Conservation (phyloP, 176 grass and related monocot genomes). For the Rhynchospora pubera region DNA sequence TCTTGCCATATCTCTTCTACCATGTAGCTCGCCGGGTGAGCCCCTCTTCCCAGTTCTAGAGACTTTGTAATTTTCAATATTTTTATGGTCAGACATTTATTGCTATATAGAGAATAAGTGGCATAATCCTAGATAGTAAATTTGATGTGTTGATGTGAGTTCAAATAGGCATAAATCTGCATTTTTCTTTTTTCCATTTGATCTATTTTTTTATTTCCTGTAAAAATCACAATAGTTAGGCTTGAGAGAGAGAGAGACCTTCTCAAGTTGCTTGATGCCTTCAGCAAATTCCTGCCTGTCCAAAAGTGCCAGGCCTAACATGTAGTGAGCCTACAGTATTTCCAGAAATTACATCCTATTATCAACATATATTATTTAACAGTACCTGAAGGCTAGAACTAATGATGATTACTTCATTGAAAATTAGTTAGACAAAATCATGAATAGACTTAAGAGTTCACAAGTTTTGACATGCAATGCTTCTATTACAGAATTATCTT, state of each 20-base stretch:
- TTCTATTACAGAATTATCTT: background rate
- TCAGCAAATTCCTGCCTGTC: slow-evolving; percentile 48
- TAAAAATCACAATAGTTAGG: background rate
- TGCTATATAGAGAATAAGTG: background rate
- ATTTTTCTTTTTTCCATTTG: background rate
- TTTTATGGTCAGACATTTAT: background rate
- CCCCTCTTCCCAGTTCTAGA: slow-evolving; percentile 74
- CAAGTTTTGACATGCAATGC: too few relatives aligned
- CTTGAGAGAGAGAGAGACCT: slow-evolving; percentile 35
- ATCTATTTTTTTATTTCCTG: background rate
- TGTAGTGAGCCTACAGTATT: slow-evolving; percentile 65
- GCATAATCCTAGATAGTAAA: background rate
- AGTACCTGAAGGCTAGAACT: background rate
- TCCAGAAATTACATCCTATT: slow-evolving; percentile 6
- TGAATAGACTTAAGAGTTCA: too few relatives aligned
- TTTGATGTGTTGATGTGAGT: slow-evolving; percentile 3
- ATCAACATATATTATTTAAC: background rate
- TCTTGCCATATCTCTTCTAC: slow-evolving; percentile 75
- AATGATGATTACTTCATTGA: background rate
- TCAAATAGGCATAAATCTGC: background rate
- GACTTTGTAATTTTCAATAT: slow-evolving; percentile 44
- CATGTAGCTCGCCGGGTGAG: slow-evolving; percentile 65
- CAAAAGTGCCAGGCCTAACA: slow-evolving; percentile 72
- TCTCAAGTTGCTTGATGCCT: slow-evolving; percentile 87
- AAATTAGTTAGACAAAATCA: background rate